Evolutionary conservation across 768 basidiomycete species (phyloP), one percentile per base, ranked within the genome.

Genomic region (Inosperma sp.): DNA sequence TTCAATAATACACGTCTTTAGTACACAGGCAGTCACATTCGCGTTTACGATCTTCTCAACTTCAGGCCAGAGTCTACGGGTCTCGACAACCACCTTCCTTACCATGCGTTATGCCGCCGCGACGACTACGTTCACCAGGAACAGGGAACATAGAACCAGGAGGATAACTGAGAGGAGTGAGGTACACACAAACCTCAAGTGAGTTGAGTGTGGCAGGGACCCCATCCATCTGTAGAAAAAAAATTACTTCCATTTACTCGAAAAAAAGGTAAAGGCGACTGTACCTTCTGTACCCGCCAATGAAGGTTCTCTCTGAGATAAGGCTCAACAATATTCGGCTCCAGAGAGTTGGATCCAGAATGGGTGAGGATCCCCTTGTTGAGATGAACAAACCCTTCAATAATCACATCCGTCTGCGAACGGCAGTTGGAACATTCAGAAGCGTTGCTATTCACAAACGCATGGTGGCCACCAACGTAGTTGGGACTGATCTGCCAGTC

Each of bases 321-420:
- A 59, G 13, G 5, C 70, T 65, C 27, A 70, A 62, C 7, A 72
- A 67, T 5, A 51, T 43, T 21, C 71, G 51, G 3, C 61, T 57
- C 0, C 62, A 63, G n/a, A n/a, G n/a, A n/a, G n/a, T n/a, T n/a
- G n/a, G n/a, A n/a, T n/a, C n/a, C n/a, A n/a, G n/a, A n/a, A 21
- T 59, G 60, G 4, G 61, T 51, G 2, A 54, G 55, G 30, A 78
- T 65, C 2, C 56, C 66, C 0, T 64, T 53, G 34, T 72, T 71
- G 33, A 78, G 62, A 51, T 72, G 74, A 7, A 77, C 69, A 57
- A 72, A n/a, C n/a, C n/a, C n/a, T n/a, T n/a, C n/a, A n/a, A n/a
- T n/a, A n/a, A n/a, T n/a, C n/a, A n/a, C n/a, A n/a, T n/a, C n/a
- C n/a, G n/a, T n/a, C n/a, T n/a, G n/a, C n/a, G n/a, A n/a, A n/a